phyloP scores from a whole-genome alignment of 176 grass and related monocot genomes.

The Melocanna baccifera region DNA sequence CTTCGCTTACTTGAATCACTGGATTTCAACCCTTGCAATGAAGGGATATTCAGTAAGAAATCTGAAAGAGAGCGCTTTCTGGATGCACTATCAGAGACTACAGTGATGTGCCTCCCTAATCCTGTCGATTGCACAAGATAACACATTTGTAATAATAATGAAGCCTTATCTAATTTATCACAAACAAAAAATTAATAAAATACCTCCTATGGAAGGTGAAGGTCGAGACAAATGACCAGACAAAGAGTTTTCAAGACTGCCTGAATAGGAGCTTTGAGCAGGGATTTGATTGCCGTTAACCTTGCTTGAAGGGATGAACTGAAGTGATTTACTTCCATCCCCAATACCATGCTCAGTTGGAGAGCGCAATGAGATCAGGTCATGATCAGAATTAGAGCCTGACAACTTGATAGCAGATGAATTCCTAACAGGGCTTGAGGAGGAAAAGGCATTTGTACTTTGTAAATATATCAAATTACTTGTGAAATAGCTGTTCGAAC shows the following conservation, averaged over 20 bases:
- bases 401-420: constrained; percentile 47
- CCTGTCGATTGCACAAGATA: constrained; percentile 51
- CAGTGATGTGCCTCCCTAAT: constrained; percentile 10
- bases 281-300: constrained; percentile 26
- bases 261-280: constrained; percentile 36
- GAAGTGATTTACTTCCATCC: constrained; percentile 49
- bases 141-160: constrained; percentile 3
- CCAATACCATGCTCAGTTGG: constrained; percentile 39
- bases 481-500: constrained; percentile 36
- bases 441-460: constrained; percentile 41
- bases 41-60: constrained; percentile 57
- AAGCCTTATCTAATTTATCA: not conserved
- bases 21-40: constrained; percentile 51
- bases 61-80: constrained; percentile 69
- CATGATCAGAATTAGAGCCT: constrained; percentile 57
- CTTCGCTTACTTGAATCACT: constrained; percentile 49
- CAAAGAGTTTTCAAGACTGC: constrained; percentile 20
- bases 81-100: constrained; percentile 44
- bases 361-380: constrained; percentile 44
- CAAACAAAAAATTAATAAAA: not conserved
- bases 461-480: constrained; percentile 49
- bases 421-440: constrained; percentile 44
- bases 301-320: constrained; percentile 33
- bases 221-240: constrained; percentile 41
- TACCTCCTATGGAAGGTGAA: constrained; percentile 34